Base-by-base conservation (phyloP, 176 grass and related monocot species). In the Chloris gayana region DNA sequence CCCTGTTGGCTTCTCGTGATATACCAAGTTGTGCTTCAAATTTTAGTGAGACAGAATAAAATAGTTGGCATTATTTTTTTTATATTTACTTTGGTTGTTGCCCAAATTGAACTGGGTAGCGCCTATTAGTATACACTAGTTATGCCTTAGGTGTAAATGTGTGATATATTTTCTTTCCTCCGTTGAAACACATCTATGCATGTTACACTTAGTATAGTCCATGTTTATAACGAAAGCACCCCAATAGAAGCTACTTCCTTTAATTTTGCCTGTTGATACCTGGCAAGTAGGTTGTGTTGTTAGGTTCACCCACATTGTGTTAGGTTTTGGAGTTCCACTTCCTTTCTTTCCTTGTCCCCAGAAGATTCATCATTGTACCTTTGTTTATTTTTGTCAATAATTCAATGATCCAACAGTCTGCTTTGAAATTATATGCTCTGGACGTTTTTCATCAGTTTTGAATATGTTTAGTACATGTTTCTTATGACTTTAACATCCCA, bases 351-450 rank as follows among this genome's bases (percentile, higher is more conserved):
- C 12, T 12, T 14, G 37, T 27, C 21, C 35, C 38, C 44, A 54
- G 56, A 57, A 64, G 34, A 58, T 44, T 71, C 9, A 57, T 65
- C 42, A 7, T 63, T 6, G n/a, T 82, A 17, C 17, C 38, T 63
- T 30, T 50, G 35, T 83, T 82, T 45, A 30, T 46, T 56, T 82
- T 33, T 22, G n/a, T n/a, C 67, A 25, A 58, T 83, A 64, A n/a
- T 66, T 87, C 64, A 14, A 1, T 2, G 17, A 32, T 25, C 53
- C 50, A 42, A 64, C 2, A 2, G 56, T 63, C 75, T 21, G 17
- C 80, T 70, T 25, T 17, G 34, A 87, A 77, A 17, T 84, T n/a
- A 6, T 73, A 26, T 45, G 33, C 42, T 0, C 50, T 72, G 15
- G 27, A 72, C 34, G 34, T 83, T 83, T 70, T 14, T 35, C 35